Evolutionary conservation across 208 protist species (phyloP).

Genomic region (Leishmania gerbilli): DNA sequence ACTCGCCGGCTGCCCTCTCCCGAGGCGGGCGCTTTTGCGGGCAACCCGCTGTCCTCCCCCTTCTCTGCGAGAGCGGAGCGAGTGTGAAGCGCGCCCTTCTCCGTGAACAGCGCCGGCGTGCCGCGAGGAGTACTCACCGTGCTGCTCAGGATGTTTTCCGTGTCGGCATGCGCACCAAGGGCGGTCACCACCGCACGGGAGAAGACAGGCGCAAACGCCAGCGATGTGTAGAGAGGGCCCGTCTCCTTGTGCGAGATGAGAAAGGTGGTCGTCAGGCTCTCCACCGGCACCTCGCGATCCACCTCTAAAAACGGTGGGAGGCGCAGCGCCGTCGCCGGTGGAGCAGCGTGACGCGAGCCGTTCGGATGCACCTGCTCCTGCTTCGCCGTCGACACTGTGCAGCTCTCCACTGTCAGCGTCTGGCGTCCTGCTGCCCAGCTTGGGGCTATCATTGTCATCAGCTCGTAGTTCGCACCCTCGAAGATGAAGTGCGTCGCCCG

Average conservation of each 20-base stretch:
- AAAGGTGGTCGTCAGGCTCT: constrained; percentile 57
- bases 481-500: constrained; percentile 66
- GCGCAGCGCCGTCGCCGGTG: constrained; percentile 13
- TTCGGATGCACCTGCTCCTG: background rate
- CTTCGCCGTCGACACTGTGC: background rate
- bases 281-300: constrained; percentile 72
- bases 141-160: constrained; percentile 46
- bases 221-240: constrained; percentile 73
- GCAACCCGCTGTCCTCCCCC: too few species aligned
- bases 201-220: constrained; percentile 76
- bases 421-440: constrained; percentile 61
- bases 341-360: background rate
- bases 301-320: constrained; percentile 70
- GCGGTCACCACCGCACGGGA: constrained; percentile 36
- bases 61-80: background rate
- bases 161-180: constrained; percentile 44
- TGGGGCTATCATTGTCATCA: constrained; percentile 61
- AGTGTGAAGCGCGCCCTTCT: constrained; percentile 5
- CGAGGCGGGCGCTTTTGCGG: background rate
- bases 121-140: constrained; percentile 33
- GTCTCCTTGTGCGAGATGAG: constrained; percentile 70
- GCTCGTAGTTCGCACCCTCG: constrained; percentile 58
- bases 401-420: constrained; percentile 62
- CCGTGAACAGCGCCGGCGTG: constrained; percentile 14
- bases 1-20: background rate